These are phyloP conservation scores for Acrodontium crateriforme DNA, from an alignment of 2,329 filamentous ascomycete genomes.

Conservation along the genomic window DNA sequence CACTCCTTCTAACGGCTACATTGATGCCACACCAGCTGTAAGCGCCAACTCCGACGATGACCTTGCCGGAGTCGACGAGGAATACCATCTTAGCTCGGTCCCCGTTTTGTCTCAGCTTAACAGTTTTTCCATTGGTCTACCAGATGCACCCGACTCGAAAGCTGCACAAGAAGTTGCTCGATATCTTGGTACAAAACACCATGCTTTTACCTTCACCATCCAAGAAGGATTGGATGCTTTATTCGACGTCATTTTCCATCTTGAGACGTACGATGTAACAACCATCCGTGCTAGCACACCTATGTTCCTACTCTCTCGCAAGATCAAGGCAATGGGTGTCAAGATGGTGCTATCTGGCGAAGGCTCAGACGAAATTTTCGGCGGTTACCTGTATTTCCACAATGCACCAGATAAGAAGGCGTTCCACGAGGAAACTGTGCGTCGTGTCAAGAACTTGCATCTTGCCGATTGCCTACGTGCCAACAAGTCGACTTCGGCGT, in stretches of 20 bases:
- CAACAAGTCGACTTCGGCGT: slow-evolving; percentile 97
- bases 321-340: slow-evolving; percentile 98
- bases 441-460: slow-evolving; percentile 91
- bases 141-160: slow-evolving; percentile 79
- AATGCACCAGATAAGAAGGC: slow-evolving; percentile 76
- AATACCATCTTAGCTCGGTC: slow-evolving; percentile 76
- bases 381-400: slow-evolving; percentile 97
- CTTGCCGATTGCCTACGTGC: slow-evolving; percentile 90
- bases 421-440: slow-evolving; percentile 93
- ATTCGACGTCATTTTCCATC: slow-evolving; percentile 93
- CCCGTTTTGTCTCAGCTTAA: slow-evolving; percentile 90
- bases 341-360: slow-evolving; percentile 99
- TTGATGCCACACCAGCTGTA: slow-evolving; percentile 30
- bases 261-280: slow-evolving; percentile 95
- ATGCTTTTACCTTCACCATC: slow-evolving; percentile 95
- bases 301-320: slow-evolving; percentile 94
- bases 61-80: slow-evolving; percentile 86
- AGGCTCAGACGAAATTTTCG: slow-evolving; percentile 95
- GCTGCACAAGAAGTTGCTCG: slow-evolving; percentile 87
- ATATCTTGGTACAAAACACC: slow-evolving; percentile 94
- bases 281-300: slow-evolving; percentile 96
- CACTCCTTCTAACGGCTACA: slow-evolving; percentile 17
- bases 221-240: slow-evolving; percentile 95
- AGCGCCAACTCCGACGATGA: slow-evolving; percentile 47
- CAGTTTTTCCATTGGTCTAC: slow-evolving; percentile 96